Percentiles rank a stretch among this genome's conserved stretches.
phyloP scores from a whole-genome alignment of 2,329 filamentous ascomycete species.

The Scedosporium minutisporum region DNA sequence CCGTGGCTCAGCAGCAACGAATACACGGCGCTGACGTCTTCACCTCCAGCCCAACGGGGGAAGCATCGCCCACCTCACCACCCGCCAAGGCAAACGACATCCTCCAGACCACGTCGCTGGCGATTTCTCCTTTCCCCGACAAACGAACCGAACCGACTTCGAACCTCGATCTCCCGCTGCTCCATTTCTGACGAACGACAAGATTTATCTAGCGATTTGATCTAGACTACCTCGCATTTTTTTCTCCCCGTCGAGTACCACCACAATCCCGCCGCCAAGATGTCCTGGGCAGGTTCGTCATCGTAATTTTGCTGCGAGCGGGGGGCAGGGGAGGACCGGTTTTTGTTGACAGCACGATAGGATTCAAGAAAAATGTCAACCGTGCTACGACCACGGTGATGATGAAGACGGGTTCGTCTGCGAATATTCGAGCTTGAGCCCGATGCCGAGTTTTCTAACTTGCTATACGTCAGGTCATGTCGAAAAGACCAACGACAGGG shows the following conservation, averaged over 20 bases:
- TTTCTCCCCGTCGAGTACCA: background rate
- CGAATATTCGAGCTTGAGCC: background rate
- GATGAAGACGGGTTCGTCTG: constrained; percentile 82
- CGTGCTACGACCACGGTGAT: constrained; percentile 98
- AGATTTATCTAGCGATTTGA: background rate
- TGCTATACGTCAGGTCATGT: constrained; percentile 60
- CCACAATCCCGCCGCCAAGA: constrained; percentile 24
- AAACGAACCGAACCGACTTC: background rate
- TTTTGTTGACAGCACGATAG: constrained; percentile 23
- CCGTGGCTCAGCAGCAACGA: constrained; percentile 5
- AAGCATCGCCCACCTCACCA: background rate
- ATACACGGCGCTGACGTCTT: background rate
- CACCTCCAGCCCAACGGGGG: background rate
- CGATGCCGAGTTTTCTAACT: background rate
- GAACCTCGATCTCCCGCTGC: background rate
- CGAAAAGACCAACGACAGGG: constrained; percentile 95
- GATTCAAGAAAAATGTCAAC: constrained; percentile 78
- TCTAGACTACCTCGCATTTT: background rate
- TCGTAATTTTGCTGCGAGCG: background rate
- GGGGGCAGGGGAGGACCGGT: constrained; percentile 17
- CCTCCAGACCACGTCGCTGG: background rate
- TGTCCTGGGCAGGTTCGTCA: constrained; percentile 61
- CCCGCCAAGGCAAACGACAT: background rate
- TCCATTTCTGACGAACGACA: background rate
- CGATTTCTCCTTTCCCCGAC: background rate